Conservation (phyloP, 2,329 filamentous ascomycete genomes). For the Dactylellina parvicollis region DNA sequence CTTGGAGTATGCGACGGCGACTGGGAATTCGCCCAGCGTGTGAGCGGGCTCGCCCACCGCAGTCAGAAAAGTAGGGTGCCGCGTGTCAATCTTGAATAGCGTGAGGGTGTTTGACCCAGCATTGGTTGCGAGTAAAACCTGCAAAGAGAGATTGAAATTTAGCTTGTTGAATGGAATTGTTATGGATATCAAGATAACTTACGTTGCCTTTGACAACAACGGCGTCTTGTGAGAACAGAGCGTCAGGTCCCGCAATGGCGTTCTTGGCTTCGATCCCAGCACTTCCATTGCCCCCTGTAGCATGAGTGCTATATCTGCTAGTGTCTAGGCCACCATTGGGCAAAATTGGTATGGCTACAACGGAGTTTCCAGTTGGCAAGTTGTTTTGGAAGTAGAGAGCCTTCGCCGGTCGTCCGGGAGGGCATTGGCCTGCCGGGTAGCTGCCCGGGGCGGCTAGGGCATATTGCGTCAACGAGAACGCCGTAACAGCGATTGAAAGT, state of each 20-base stretch:
- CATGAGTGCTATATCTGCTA: conserved; percentile 61
- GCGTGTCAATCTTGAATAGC: conserved; percentile 64
- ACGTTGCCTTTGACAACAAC: conserved; percentile 53
- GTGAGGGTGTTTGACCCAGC: conserved; percentile 67
- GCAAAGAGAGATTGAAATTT: conserved; percentile 3
- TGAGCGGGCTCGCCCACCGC: conserved; percentile 63
- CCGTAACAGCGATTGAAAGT: conserved; percentile 17
- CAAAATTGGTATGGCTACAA: conserved; percentile 66
- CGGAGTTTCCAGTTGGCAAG: conserved; percentile 63
- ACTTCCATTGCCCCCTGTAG: conserved; percentile 65
- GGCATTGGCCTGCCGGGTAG: conserved; percentile 18
- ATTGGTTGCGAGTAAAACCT: conserved; percentile 67
- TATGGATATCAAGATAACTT: conserved; percentile 21
- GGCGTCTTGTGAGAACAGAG: conserved; percentile 64
- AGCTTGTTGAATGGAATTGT: background rate
- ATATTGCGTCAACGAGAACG: conserved; percentile 28
- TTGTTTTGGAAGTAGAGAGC: conserved; percentile 71
- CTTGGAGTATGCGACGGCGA: conserved; percentile 65
- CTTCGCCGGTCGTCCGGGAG: conserved; percentile 59
- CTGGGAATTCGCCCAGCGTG: conserved; percentile 67
- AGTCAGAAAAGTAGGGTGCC: conserved; percentile 64
- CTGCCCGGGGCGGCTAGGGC: conserved; percentile 21
- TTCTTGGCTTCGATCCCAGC: conserved; percentile 62
- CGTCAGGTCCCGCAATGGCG: conserved; percentile 64
- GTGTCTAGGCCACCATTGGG: conserved; percentile 64